Percentiles rank a stretch among this genome's conserved stretches.
Conservation (phyloP, 768 basidiomycete genomes). For the Chiua virens region DNA sequence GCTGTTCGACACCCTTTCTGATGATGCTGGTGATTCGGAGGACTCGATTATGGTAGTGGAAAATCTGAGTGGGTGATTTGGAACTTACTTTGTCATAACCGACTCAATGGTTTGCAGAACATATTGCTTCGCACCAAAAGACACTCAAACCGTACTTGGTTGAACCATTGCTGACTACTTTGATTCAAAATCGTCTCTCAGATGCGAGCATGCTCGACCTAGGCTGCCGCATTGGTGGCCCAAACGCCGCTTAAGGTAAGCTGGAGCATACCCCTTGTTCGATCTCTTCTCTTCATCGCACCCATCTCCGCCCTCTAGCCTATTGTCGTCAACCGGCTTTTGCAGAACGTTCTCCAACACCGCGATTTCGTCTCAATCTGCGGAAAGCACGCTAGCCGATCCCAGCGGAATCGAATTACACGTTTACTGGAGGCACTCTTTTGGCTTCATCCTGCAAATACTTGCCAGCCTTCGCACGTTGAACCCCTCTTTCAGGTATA, state of each 20-base stretch:
- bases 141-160: slow-evolving; percentile 53
- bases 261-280: not conserved
- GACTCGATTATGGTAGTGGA: slow-evolving; percentile 25
- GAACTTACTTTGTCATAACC: not conserved
- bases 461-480: slow-evolving; percentile 83
- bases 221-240: slow-evolving; percentile 38
- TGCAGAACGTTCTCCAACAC: slow-evolving; percentile 77
- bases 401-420: slow-evolving; percentile 48
- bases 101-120: slow-evolving; percentile 9
- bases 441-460: slow-evolving; percentile 72
- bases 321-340: slow-evolving; percentile 64
- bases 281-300: not conserved
- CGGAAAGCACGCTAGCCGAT: slow-evolving; percentile 16
- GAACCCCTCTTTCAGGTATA: slow-evolving; percentile 78
- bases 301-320: slow-evolving; percentile 43
- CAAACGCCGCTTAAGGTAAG: slow-evolving; percentile 63
- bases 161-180: slow-evolving; percentile 68
- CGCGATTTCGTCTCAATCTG: slow-evolving; percentile 56
- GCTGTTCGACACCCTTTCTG: slow-evolving; percentile 47
- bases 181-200: slow-evolving; percentile 60
- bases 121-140: slow-evolving; percentile 10
- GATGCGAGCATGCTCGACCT: slow-evolving; percentile 44
- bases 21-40: slow-evolving; percentile 27
- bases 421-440: slow-evolving; percentile 67
- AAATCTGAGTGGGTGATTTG: slow-evolving; percentile 38